Base-by-base conservation (phyloP, 805 yeast genomes). In the Zygoascus tannicola region DNA sequence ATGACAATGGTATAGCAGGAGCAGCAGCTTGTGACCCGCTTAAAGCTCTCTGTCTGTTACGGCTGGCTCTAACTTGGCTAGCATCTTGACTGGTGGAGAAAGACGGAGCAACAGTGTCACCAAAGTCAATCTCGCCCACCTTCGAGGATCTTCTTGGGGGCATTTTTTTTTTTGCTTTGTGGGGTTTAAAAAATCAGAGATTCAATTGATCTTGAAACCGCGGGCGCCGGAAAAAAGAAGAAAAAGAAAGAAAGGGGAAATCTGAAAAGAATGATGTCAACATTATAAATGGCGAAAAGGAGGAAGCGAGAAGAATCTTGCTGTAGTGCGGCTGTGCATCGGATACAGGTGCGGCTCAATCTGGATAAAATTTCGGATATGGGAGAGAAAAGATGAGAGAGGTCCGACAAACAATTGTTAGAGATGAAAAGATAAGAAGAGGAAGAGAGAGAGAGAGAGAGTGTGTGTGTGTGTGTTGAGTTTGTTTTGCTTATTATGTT, bases 111-210 rank as follows among this genome's bases (percentile, higher is more conserved):
- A 77, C 59, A 12, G 71, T 77, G 57, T 85, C 94, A 20, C 95
- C 95, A 3, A 86, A 64, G 42, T 77, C 71, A 41, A 85, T 76
- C 30, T 74, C 71, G 2, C 95, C 94, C 14, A 86, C 81, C 0
- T 88, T 80, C 1, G 92, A 80, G 7, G 76, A 71, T 51, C 86
- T 64, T 51, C 73, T 54, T 32, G 28, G 32, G 14, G 46, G 22
- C 20, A 42, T 41, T 47, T 43, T 48, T 5, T n/a, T 26, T 7
- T 26, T n/a, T n/a, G n/a, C n/a, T n/a, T n/a, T n/a, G n/a, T n/a
- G n/a, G n/a, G n/a, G n/a, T n/a, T n/a, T n/a, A n/a, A n/a, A n/a
- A n/a, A n/a, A n/a, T n/a, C n/a, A n/a, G n/a, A n/a, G n/a, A n/a
- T n/a, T n/a, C n/a, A n/a, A n/a, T n/a, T n/a, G n/a, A n/a, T n/a